A percentile compares a stretch with the other conserved stretches of the same genome.
These are phyloP conservation scores for Picochlorum sp. DNA, from an alignment of 139 green algal genomes.

Conservation along the genomic window DNA sequence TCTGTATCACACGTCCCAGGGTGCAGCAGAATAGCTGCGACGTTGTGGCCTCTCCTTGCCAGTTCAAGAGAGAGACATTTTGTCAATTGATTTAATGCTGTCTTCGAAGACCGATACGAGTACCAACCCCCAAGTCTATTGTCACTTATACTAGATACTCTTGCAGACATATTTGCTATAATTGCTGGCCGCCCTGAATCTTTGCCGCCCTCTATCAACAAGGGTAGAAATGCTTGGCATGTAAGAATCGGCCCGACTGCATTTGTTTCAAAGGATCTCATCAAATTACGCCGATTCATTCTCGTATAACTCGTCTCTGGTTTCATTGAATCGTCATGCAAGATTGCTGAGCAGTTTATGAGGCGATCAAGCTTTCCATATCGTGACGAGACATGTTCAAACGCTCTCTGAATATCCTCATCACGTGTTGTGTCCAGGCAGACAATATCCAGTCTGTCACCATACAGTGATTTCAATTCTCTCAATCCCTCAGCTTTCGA, in stretches of 20 bases:
- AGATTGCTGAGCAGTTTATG: conserved; percentile 59
- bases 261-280: conserved; percentile 52
- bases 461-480: conserved; percentile 22
- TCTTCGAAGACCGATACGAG: conserved; percentile 64
- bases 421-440: conserved; percentile 48
- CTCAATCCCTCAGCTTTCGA: conserved; percentile 30
- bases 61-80: conserved; percentile 65
- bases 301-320: conserved; percentile 62
- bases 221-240: conserved; percentile 40
- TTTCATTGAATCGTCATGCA: conserved; percentile 49
- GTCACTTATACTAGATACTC: conserved; percentile 68
- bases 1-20: conserved; percentile 75
- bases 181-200: conserved; percentile 29
- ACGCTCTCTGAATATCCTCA: conserved; percentile 35
- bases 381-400: not conserved
- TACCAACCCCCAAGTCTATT: conserved; percentile 77
- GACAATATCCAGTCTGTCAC: conserved; percentile 38
- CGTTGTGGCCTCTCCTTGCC: conserved; percentile 35
- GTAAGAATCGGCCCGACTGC: conserved; percentile 69
- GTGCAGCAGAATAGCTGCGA: conserved; percentile 64
- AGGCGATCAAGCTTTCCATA: conserved; percentile 40
- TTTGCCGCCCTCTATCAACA: conserved; percentile 29
- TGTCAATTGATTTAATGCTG: conserved; percentile 76
- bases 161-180: conserved; percentile 64
- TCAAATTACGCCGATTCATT: conserved; percentile 37